Evolutionary conservation across 441 rosid genomes (phyloP), one percentile per base, ranked within the genome.

Genomic region (Populus hybrid): DNA sequence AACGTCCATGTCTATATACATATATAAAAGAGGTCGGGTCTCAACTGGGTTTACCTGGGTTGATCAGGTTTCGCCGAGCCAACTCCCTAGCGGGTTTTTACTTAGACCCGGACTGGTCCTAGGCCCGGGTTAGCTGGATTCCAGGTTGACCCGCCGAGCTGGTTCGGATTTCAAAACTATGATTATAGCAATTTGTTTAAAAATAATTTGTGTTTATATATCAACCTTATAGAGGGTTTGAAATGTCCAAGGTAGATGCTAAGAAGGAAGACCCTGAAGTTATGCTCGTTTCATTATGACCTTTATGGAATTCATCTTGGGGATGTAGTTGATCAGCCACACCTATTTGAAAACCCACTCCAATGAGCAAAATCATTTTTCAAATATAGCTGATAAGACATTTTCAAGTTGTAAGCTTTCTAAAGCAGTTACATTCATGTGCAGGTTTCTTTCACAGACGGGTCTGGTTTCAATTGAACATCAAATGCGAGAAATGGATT

Each of bases 381-480:
- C 24, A 0, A 18, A 71, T 70, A 80, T 67, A 32, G 66, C 32
- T 79, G 10, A 42, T 79, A 67, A 61, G 75, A 46, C 66, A 64
- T 59, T 70, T 69, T 79, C 68, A 67, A 36, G 46, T 53, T 36
- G 64, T 30, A 9, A 23, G 70, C 10, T 50, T 67, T 53, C 68
- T 70, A 72, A 82, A 23, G 77, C 75, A 72, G 70, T 76, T 78
- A 77, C 6, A 64, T 84, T 82, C 71, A 26, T 71, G 21, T 87
- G 86, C 86, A 95, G 99, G 99, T 95, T 90, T 85, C 97, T 93
- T 79, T 87, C 86, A 16, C 88, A 95, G 87, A 91, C 92, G 30
- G 97, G 98, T 70, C 79, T 93, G 72, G 98, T 93, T 76, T 86
- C 90, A 71, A 86, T 95, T 70, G 95, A 93, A 71, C 85, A 82